Percentiles rank a stretch among this genome's conserved stretches.
These are phyloP conservation scores for Eucalyptus urophylla DNA, from an alignment of 345 rosid genomes.

Conservation along the genomic window DNA sequence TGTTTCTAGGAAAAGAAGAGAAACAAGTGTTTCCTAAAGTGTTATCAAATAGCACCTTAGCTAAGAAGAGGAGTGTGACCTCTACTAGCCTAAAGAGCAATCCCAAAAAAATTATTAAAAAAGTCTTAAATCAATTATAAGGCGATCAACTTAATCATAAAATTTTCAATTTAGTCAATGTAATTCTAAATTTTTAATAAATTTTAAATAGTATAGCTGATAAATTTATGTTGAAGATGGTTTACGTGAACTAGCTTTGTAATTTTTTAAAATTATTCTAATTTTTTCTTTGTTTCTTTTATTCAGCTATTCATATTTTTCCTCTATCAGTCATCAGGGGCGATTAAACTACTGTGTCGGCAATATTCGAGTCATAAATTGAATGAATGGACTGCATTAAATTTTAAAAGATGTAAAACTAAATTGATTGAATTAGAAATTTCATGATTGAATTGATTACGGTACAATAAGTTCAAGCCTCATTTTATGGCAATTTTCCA, in stretches of 20 bases:
- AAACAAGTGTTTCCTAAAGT: accelerated
- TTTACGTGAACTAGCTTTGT: no score
- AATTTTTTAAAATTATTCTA: no score
- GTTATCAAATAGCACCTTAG: no score
- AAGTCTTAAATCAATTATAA: background rate
- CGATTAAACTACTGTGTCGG: accelerated
- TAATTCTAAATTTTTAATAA: no score
- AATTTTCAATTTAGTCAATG: no score
- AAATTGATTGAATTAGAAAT: accelerated
- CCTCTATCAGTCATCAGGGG: accelerated
- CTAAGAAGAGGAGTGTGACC: no score
- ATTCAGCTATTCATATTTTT: no score
- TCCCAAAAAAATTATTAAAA: no score
- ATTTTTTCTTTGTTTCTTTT: no score
- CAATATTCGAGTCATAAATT: accelerated
- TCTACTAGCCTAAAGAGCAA: no score
- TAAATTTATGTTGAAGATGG: no score
- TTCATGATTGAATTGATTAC: accelerated
- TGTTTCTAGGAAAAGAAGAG: accelerated
- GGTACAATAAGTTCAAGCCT: accelerated
- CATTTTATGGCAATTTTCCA: accelerated
- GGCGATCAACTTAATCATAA: background rate
- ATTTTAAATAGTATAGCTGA: accelerated
- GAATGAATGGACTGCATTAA: accelerated
- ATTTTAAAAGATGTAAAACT: background rate